Percentiles rank a stretch among this genome's conserved stretches.
Evolutionary conservation across 208 protist species (phyloP).

Genomic region (Dictyostelium gargantuum): DNA sequence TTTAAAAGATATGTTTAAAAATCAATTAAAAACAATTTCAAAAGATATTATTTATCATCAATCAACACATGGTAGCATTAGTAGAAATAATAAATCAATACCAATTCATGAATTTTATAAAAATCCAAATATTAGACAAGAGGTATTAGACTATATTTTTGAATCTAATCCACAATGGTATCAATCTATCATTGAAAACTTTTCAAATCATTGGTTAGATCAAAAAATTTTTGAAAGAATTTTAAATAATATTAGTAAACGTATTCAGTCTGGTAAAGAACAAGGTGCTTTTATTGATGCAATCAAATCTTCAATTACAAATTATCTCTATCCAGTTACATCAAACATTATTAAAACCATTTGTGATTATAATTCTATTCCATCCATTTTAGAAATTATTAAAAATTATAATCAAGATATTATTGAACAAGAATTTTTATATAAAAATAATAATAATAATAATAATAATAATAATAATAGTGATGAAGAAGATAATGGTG

Average conservation of each 20-base stretch:
- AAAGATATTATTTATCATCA: neutral
- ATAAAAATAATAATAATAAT: neutral
- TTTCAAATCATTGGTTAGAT: neutral
- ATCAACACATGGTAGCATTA: neutral
- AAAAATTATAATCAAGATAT: neutral
- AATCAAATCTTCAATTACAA: constrained; percentile 14
- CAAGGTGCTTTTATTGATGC: constrained; percentile 13
- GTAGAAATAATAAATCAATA: neutral
- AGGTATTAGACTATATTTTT: neutral
- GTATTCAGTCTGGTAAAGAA: constrained; percentile 3
- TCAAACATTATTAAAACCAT: constrained; percentile 6
- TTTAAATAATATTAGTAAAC: neutral
- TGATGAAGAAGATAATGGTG: neutral
- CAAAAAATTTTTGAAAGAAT: neutral
- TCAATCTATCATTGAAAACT: neutral
- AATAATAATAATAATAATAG: neutral
- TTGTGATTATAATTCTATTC: neutral
- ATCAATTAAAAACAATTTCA: neutral
- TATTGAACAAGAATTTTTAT: neutral
- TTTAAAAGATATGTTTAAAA: neutral
- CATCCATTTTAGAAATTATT: neutral
- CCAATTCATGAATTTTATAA: neutral
- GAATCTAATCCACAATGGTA: neutral
- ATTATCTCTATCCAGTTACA: constrained; percentile 11
- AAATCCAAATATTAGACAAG: neutral